phyloP scores from a whole-genome alignment of 2,329 filamentous ascomycete species.

The Fusarium stilboides region DNA sequence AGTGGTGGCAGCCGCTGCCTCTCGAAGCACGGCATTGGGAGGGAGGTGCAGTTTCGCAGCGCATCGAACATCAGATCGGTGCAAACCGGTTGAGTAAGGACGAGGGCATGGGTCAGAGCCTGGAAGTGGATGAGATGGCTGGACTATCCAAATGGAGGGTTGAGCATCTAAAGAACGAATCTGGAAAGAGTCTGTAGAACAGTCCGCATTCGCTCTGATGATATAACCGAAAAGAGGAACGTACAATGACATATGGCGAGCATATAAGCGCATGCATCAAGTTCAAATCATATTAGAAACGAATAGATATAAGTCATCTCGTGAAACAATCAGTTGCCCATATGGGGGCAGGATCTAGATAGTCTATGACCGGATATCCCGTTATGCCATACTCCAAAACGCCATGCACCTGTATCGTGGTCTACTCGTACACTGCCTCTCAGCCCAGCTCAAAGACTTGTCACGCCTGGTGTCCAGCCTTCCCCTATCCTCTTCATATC shows the following conservation, averaged over 20 bases:
- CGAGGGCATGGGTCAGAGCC: slow-evolving; percentile 55
- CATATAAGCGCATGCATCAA: slow-evolving; percentile 1
- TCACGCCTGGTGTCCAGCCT: slow-evolving; percentile 82
- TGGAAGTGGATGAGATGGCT: slow-evolving; percentile 57
- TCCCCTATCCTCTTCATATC: slow-evolving; percentile 91
- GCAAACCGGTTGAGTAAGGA: slow-evolving; percentile 23
- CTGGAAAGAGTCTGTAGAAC: slow-evolving; percentile 32
- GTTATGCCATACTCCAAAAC: slow-evolving; percentile 49
- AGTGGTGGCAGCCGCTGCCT: slow-evolving; percentile 82
- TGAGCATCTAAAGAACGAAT: slow-evolving; percentile 52
- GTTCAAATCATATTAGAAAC: slow-evolving; percentile 4
- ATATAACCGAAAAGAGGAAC: background rate
- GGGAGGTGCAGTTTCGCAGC: slow-evolving; percentile 51
- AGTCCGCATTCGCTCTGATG: background rate
- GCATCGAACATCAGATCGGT: slow-evolving; percentile 24
- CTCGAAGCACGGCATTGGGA: slow-evolving; percentile 78
- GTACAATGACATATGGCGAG: background rate
- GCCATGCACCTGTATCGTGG: slow-evolving; percentile 46
- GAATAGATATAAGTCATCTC: slow-evolving; percentile 15
- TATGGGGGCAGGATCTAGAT: slow-evolving; percentile 36
- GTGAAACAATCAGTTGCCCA: slow-evolving; percentile 35
- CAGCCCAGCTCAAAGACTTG: slow-evolving; percentile 67
- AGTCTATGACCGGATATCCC: slow-evolving; percentile 47
- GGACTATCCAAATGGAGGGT: slow-evolving; percentile 59
- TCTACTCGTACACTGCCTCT: slow-evolving; percentile 32